A percentile compares a stretch with the other conserved stretches of the same genome.
These are phyloP conservation scores for Aphanomyces euteiches DNA, from an alignment of 352 stramenopile species.

Conservation along the genomic window DNA sequence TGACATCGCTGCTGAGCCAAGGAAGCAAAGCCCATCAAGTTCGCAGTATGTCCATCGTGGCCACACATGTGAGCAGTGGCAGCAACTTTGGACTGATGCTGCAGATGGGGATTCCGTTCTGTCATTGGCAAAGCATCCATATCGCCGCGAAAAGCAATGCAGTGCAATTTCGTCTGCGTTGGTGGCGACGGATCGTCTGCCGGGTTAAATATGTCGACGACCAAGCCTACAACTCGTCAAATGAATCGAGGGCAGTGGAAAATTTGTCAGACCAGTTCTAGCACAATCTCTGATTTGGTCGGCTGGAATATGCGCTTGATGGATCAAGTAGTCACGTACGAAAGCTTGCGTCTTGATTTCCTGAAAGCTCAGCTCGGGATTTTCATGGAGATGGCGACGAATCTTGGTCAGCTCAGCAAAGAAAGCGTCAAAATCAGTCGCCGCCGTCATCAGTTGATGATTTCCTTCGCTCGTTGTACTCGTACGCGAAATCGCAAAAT, in stretches of 20 bases:
- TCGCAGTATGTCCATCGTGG: conserved; percentile 94
- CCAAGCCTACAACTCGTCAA: neutral
- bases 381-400: conserved; percentile 81
- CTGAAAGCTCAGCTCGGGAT: conserved; percentile 90
- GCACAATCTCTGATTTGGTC: conserved; percentile 77
- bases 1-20: conserved; percentile 68
- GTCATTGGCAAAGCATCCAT: conserved; percentile 95
- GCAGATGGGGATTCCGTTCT: conserved; percentile 71
- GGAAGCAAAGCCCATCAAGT: conserved; percentile 87
- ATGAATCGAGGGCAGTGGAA: neutral
- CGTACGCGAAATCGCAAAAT: too few species aligned
- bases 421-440: conserved; percentile 6
- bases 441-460: too few species aligned
- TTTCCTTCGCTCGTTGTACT: too few species aligned
- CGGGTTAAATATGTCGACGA: neutral
- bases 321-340: conserved; percentile 80
- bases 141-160: conserved; percentile 89
- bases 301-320: conserved; percentile 64
- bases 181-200: neutral
- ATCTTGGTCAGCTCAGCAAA: conserved; percentile 29
- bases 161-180: conserved; percentile 45
- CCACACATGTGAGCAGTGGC: conserved; percentile 89
- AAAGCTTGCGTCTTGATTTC: conserved; percentile 85
- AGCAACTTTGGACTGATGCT: conserved; percentile 50
- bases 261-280: conserved; percentile 49